phyloP scores from a whole-genome alignment of 805 yeast genomes.

The Candida boidinii region DNA sequence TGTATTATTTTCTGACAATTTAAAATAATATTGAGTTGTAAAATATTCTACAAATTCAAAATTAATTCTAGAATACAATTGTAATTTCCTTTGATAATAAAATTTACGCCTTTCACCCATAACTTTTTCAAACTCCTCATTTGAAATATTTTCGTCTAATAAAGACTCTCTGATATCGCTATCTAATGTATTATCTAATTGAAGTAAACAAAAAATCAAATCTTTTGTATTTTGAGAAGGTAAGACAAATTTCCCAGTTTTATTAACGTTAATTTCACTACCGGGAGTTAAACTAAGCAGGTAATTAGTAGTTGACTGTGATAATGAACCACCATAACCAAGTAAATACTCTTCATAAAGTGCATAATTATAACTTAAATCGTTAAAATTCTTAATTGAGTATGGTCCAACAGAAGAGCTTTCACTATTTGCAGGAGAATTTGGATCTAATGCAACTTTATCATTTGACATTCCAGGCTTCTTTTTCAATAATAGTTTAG shows the following conservation, averaged over 20 bases:
- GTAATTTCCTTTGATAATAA: neutral
- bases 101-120: neutral
- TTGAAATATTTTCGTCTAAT: neutral
- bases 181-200: neutral
- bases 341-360: neutral
- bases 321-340: conserved; percentile 2
- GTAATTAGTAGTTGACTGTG: conserved; percentile 4
- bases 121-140: neutral
- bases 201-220: neutral
- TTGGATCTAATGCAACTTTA: neutral
- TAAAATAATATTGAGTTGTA: conserved; percentile 5
- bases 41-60: conserved; percentile 8
- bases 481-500: neutral
- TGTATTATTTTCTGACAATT: conserved; percentile 3
- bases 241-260: neutral
- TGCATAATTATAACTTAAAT: neutral
- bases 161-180: neutral
- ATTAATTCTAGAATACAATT: conserved; percentile 5
- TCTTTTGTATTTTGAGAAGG: conserved; percentile 2
- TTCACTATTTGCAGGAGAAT: neutral
- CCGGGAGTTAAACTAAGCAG: conserved; percentile 4
- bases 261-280: neutral
- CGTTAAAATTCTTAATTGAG: neutral
- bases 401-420: neutral
- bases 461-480: neutral